These are phyloP conservation scores for Naganishia kalamii DNA, from an alignment of 768 basidiomycete genomes.

Conservation along the genomic window DNA sequence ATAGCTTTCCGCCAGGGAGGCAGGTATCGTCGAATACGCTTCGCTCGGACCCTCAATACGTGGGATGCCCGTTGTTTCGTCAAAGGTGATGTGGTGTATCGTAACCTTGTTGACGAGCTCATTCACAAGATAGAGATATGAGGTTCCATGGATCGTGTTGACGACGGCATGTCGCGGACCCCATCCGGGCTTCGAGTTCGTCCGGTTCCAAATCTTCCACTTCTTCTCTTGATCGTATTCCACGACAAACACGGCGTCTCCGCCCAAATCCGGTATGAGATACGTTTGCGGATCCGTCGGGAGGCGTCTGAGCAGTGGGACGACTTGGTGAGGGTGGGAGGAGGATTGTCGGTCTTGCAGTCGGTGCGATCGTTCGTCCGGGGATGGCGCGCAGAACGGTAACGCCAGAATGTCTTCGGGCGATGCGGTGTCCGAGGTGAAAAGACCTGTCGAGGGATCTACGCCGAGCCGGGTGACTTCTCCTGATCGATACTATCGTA, in stretches of 20 bases:
- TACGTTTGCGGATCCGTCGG: conserved; percentile 1
- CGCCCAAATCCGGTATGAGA: conserved; percentile 13
- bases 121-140: conserved; percentile 12
- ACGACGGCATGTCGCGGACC: conserved; percentile 16
- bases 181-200: neutral
- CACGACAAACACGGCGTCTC: conserved; percentile 13
- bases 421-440: neutral
- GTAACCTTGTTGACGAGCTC: conserved; percentile 12
- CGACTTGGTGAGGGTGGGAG: conserved; percentile 15
- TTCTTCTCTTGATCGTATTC: neutral
- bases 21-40: conserved; percentile 7
- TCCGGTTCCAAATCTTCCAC: conserved; percentile 2
- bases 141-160: neutral
- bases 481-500: conserved; percentile 14
- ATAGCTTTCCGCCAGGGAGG: neutral
- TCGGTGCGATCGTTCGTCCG: neutral
- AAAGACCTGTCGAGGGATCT: conserved; percentile 8
- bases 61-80: neutral
- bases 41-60: neutral
- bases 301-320: neutral
- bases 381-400: neutral
- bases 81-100: neutral
- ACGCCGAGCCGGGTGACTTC: neutral
- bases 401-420: neutral
- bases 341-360: conserved; percentile 9